A percentile compares a stretch with the other conserved stretches of the same genome.
These are phyloP conservation scores for Fragaria ananassa DNA, from an alignment of 306 rosid genomes.

Conservation along the genomic window DNA sequence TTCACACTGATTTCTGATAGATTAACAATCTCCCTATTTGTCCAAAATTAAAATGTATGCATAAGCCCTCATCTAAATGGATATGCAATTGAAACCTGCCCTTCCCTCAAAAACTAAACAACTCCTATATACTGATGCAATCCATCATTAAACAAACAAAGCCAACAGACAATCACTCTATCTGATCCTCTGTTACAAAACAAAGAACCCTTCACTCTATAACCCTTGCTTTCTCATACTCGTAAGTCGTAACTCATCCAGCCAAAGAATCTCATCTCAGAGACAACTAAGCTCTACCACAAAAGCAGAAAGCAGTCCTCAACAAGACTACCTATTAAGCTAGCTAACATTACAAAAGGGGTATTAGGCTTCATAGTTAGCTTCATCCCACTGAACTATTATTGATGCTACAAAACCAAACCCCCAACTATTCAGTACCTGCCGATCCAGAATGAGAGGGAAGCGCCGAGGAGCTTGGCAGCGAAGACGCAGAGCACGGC, in stretches of 20 bases:
- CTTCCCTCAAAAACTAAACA: background rate
- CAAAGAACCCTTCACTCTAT: background rate
- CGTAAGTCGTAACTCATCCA: background rate
- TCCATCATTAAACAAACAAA: background rate
- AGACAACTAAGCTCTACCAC: background rate
- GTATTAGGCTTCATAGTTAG: background rate
- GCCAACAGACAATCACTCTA: background rate
- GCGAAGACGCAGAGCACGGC: constrained; percentile 74
- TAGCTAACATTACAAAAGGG: background rate
- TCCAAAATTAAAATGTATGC: background rate
- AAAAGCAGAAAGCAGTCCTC: background rate
- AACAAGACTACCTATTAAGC: background rate
- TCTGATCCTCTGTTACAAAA: background rate
- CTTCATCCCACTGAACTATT: background rate
- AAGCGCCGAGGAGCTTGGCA: constrained; percentile 87
- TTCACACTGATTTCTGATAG: background rate
- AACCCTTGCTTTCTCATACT: background rate
- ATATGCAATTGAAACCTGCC: background rate
- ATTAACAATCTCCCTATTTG: background rate
- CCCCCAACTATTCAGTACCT: constrained; percentile 38
- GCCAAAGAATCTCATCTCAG: background rate
- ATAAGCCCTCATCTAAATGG: background rate
- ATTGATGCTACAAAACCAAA: background rate
- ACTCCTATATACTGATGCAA: background rate
- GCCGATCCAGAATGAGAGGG: constrained; percentile 84